These are phyloP conservation scores for Crepidotus variabilis DNA, from an alignment of 768 basidiomycete species.

Conservation along the genomic window DNA sequence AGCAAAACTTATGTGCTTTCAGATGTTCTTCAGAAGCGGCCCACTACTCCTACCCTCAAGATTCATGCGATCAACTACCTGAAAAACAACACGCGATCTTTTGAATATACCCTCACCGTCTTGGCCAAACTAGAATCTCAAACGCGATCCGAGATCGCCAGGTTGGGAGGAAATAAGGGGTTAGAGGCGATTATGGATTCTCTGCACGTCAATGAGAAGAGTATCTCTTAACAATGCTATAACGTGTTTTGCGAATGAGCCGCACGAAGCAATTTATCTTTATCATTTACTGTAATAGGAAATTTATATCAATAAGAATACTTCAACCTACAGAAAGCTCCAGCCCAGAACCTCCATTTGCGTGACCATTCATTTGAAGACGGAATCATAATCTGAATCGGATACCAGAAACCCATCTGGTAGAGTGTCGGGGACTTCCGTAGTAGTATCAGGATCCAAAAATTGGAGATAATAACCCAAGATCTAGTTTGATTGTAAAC, in stretches of 20 bases:
- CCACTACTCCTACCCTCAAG: constrained; percentile 78
- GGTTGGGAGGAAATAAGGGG: constrained; percentile 73
- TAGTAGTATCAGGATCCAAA: constrained; percentile 6
- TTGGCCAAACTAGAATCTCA: constrained; percentile 64
- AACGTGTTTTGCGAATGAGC: not conserved
- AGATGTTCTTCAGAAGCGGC: constrained; percentile 91
- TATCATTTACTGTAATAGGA: too few relatives aligned
- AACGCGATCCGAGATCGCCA: constrained; percentile 59
- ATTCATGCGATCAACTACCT: constrained; percentile 78
- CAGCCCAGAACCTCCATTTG: too few relatives aligned
- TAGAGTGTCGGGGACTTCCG: not conserved
- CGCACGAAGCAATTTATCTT: too few relatives aligned
- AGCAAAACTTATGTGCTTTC: not conserved
- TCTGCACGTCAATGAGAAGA: constrained; percentile 33
- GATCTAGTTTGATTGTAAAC: constrained; percentile 2
- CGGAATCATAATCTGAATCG: not conserved
- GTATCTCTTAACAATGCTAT: not conserved
- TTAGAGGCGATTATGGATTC: constrained; percentile 56
- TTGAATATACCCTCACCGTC: constrained; percentile 80
- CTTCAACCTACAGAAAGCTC: too few relatives aligned
- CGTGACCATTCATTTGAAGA: too few relatives aligned
- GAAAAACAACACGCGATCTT: constrained; percentile 70
- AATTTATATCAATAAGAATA: too few relatives aligned
- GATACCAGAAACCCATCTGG: not conserved
- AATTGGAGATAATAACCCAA: constrained; percentile 12